Evolutionary conservation across 2,329 filamentous ascomycete genomes (phyloP), one percentile per base, ranked within the genome.

Genomic region (Talaromyces sp.): DNA sequence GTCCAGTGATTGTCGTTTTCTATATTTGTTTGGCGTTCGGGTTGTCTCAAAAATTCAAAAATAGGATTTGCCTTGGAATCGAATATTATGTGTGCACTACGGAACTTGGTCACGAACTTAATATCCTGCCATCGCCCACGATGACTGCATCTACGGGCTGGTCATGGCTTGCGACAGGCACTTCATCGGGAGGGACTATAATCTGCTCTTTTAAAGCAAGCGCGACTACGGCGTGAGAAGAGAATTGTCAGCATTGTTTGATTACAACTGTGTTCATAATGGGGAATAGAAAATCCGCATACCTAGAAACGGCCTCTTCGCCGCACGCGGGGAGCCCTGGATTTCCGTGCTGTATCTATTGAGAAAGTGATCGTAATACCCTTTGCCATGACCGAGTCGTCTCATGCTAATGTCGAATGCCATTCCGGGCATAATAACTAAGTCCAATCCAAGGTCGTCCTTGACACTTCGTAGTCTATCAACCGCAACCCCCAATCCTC

Each of bases 341-440:
- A 68, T 67, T 67, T 74, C 74, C 73, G 75, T 74, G 74, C 82
- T 73, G 82, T 92, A 96, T 66, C 88, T 85, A 69, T 88, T 85
- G 71, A 99, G 78, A 75, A 96, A 99, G 74, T 87, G 89, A 78
- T 99, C 94, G 80, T 99, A 99, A 78, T 96, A 99, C 32, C 94
- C 94, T 75, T 91, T 96, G 60, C 94, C 94, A 75, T 99, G 94
- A 46, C 94, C 94, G 21, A 97, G 82, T 67, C 94, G 84, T 66
- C 88, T 85, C 62, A 94, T 83, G 12, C 78, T 79, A 3, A 80
- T 80, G 73, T 97, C 92, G 75, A 99, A 99, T 3, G 91, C 93
- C 69, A 99, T 90, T 12, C 92, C 94, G 0, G 94, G 94, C 81
- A 97, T 85, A 29, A 99, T 81, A 64, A 99, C 89, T 65, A 99